Percentiles rank a stretch among this genome's conserved stretches.
Conservation (phyloP, 2,329 filamentous ascomycete genomes). For the Clarireedia paspali region DNA sequence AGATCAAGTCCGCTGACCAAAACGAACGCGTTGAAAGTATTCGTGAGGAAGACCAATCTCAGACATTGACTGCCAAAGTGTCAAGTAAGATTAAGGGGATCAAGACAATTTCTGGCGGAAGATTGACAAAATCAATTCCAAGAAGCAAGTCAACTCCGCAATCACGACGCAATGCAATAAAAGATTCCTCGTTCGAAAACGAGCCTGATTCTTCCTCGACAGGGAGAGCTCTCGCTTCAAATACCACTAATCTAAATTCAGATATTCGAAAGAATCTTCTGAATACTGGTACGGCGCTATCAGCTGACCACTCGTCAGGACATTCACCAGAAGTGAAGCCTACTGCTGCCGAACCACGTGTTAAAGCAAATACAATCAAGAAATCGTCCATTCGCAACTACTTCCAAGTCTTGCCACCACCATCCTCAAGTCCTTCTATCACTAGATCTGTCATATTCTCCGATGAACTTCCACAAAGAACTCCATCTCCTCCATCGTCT, state of each 20-base stretch:
- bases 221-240: neutral
- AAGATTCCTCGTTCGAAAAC: neutral
- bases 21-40: slow-evolving; percentile 1
- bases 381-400: slow-evolving; percentile 22
- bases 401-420: slow-evolving; percentile 18
- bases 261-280: neutral
- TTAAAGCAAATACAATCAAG: slow-evolving; percentile 12
- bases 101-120: neutral
- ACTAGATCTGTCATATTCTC: slow-evolving; percentile 4
- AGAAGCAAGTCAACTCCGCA: no score
- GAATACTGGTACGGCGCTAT: neutral
- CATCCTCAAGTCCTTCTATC: slow-evolving; percentile 13
- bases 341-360: neutral
- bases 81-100: neutral
- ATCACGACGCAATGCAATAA: neutral
- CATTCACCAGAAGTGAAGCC: neutral
- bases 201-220: neutral
- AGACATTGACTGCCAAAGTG: neutral
- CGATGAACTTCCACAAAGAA: neutral
- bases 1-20: neutral
- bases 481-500: neutral
- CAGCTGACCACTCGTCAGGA: neutral
- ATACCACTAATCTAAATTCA: neutral
- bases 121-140: neutral
- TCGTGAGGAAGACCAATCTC: neutral